A percentile compares a stretch with the other conserved stretches of the same genome.
Evolutionary conservation across 1,284 basidiomycete species (phyloP).

Genomic region (Naganishia cerealis): DNA sequence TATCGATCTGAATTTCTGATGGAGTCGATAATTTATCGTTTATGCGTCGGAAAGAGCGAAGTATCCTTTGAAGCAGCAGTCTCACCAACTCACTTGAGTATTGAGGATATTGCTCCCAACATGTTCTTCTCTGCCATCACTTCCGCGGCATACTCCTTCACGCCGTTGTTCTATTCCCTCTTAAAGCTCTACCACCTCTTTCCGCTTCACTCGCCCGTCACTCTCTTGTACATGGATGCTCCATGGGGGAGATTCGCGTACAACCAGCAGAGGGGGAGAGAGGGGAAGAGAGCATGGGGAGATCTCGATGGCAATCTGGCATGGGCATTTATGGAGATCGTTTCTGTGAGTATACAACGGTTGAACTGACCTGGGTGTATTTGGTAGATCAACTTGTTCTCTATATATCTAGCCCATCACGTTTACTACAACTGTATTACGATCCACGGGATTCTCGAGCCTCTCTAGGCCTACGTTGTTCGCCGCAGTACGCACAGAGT

Average conservation of each 20-base stretch:
- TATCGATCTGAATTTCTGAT: background rate
- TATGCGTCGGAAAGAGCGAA: background rate
- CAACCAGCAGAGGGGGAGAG: constrained; percentile 57
- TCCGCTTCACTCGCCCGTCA: constrained; percentile 53
- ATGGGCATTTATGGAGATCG: constrained; percentile 83
- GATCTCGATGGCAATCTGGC: constrained; percentile 54
- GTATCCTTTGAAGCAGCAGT: background rate
- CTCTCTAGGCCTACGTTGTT: constrained; percentile 59
- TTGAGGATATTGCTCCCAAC: background rate
- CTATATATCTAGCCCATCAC: constrained; percentile 56
- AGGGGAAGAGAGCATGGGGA: constrained; percentile 21
- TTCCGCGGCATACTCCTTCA: constrained; percentile 6
- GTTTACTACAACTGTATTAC: constrained; percentile 47
- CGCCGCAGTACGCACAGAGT: constrained; percentile 54
- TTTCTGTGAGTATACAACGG: constrained; percentile 61
- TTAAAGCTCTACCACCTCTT: constrained; percentile 50
- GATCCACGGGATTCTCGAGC: constrained; percentile 41
- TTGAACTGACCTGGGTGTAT: background rate
- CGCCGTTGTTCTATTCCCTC: constrained; percentile 24
- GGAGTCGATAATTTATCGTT: background rate
- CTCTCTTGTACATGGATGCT: constrained; percentile 61
- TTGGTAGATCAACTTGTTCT: background rate
- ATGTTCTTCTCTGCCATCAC: background rate
- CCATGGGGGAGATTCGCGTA: constrained; percentile 76
- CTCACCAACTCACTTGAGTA: no score